Conservation (phyloP, 2,329 filamentous ascomycete genomes). For the Xylaria sp. region DNA sequence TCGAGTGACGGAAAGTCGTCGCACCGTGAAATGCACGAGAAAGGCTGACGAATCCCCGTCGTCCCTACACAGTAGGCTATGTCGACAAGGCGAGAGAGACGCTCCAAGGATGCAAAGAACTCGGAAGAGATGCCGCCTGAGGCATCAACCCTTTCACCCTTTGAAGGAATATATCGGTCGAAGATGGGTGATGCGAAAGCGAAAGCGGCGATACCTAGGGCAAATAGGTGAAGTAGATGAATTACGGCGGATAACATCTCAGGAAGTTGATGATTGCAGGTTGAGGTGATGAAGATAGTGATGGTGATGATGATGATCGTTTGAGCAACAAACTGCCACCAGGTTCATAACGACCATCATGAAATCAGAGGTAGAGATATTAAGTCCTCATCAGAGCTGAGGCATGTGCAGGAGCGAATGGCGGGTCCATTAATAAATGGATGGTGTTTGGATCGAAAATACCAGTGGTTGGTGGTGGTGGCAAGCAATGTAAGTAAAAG, state of each 20-base stretch:
- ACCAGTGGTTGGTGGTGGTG: background rate
- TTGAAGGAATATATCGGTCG: slow-evolving; percentile 28
- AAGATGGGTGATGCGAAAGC: slow-evolving; percentile 36
- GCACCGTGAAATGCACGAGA: slow-evolving; percentile 86
- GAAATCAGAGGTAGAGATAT: slow-evolving; percentile 3
- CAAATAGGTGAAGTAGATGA: slow-evolving; percentile 29
- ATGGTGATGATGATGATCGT: slow-evolving; percentile 12
- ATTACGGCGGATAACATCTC: slow-evolving; percentile 32
- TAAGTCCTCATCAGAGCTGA: background rate
- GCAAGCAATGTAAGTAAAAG: background rate
- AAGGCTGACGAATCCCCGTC: slow-evolving; percentile 84
- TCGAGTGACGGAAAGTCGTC: slow-evolving; percentile 83
- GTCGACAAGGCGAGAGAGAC: slow-evolving; percentile 90
- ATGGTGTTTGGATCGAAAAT: background rate
- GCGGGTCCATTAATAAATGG: background rate
- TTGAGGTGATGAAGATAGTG: slow-evolving; percentile 5
- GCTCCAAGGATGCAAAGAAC: slow-evolving; percentile 85
- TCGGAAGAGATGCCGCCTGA: slow-evolving; percentile 61
- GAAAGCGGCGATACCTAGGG: slow-evolving; percentile 25
- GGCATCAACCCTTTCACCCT: slow-evolving; percentile 25
- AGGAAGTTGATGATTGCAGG: slow-evolving; percentile 21
- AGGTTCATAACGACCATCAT: slow-evolving; percentile 23
- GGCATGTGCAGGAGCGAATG: background rate
- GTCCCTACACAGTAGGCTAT: slow-evolving; percentile 93
- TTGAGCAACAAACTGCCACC: slow-evolving; percentile 5